Evolutionary conservation across 2,329 filamentous ascomycete genomes (phyloP).

Genomic region (Epichloe baconii): DNA sequence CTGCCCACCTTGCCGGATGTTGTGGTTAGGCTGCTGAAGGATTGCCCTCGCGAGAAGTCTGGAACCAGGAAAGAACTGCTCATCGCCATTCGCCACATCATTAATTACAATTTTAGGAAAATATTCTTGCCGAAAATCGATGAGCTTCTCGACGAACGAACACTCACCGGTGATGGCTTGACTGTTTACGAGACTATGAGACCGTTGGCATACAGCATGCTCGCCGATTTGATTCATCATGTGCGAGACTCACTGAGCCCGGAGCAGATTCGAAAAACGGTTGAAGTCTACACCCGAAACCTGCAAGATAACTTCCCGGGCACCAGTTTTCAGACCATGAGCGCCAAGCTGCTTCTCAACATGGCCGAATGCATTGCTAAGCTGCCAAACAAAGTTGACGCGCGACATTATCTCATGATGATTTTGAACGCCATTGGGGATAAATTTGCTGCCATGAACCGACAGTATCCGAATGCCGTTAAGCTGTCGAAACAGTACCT

Average conservation of each 20-base stretch:
- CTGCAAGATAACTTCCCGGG: slow-evolving; percentile 91
- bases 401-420: slow-evolving; percentile 89
- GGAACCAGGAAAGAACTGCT: slow-evolving; percentile 86
- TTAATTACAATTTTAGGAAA: slow-evolving; percentile 96
- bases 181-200: slow-evolving; percentile 96
- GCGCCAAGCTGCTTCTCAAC: slow-evolving; percentile 88
- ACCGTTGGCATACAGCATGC: slow-evolving; percentile 93
- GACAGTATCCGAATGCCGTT: slow-evolving; percentile 86
- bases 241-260: slow-evolving; percentile 79
- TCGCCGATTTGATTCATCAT: slow-evolving; percentile 95
- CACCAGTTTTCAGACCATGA: slow-evolving; percentile 99
- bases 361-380: slow-evolving; percentile 98
- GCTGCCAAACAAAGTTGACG: slow-evolving; percentile 83
- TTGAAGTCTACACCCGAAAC: slow-evolving; percentile 95
- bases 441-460: slow-evolving; percentile 97
- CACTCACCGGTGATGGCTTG: slow-evolving; percentile 85
- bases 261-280: slow-evolving; percentile 87
- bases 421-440: slow-evolving; percentile 96
- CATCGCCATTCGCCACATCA: slow-evolving; percentile 94
- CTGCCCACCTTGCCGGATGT: slow-evolving; percentile 74
- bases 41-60: slow-evolving; percentile 90
- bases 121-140: slow-evolving; percentile 94
- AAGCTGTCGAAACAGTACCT: slow-evolving; percentile 74
- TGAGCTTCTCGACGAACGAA: slow-evolving; percentile 85
- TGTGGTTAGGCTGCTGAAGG: slow-evolving; percentile 79